These are phyloP conservation scores for Colletotrichum melonis DNA, from an alignment of 2,329 filamentous ascomycete genomes.

Conservation along the genomic window DNA sequence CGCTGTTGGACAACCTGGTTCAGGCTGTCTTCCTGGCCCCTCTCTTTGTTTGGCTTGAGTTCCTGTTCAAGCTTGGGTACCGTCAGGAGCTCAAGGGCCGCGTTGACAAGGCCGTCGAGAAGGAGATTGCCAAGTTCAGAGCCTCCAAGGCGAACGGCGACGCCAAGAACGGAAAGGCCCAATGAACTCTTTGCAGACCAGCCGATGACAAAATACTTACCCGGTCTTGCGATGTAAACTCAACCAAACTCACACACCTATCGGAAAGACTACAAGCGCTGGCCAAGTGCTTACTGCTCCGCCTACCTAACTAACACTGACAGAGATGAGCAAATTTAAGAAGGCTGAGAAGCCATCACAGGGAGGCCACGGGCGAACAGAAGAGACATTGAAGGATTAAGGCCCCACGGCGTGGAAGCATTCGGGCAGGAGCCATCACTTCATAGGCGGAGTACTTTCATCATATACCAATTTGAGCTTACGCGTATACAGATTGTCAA, in stretches of 20 bases:
- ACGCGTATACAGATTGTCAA: constrained; percentile 34
- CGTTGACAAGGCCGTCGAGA: constrained; percentile 79
- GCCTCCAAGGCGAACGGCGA: constrained; percentile 60
- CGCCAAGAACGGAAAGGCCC: constrained; percentile 61
- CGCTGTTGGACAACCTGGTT: constrained; percentile 88
- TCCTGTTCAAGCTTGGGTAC: constrained; percentile 92
- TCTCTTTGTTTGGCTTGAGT: constrained; percentile 96
- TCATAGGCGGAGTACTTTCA: constrained; percentile 32
- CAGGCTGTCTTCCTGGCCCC: constrained; percentile 94
- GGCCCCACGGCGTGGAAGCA: constrained; percentile 19
- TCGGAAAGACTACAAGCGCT: neutral
- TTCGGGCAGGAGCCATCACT: constrained; percentile 31
- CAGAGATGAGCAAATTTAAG: neutral
- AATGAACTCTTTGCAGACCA: constrained; percentile 46
- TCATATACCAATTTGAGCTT: constrained; percentile 36
- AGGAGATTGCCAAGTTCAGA: constrained; percentile 82
- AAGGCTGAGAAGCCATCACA: neutral
- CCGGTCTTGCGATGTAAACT: neutral
- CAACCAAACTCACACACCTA: neutral
- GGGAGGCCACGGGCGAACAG: constrained; percentile 10
- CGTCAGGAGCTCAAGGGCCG: constrained; percentile 86
- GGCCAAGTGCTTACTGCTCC: constrained; percentile 4
- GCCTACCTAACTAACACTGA: neutral
- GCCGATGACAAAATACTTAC: constrained; percentile 1
- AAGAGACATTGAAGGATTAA: constrained; percentile 5